These are phyloP conservation scores for Taphrina populina DNA, from an alignment of 1,139 yeast genomes.

Conservation along the genomic window DNA sequence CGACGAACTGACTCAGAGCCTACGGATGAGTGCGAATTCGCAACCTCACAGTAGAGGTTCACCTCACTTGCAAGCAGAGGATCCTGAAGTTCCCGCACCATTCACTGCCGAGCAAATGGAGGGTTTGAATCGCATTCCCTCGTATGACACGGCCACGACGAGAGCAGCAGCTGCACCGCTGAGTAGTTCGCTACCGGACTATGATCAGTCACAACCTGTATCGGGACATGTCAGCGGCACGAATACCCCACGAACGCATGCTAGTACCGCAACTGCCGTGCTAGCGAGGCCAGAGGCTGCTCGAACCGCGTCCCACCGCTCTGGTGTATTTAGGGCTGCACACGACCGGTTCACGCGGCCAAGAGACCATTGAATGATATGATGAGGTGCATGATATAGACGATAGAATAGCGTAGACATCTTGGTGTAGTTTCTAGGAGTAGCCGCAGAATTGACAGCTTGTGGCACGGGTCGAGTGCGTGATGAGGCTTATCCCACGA, in stretches of 20 bases:
- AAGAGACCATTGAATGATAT: constrained; percentile 16
- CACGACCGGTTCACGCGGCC: constrained; percentile 31
- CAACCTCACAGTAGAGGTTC: constrained; percentile 8
- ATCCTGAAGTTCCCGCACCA: constrained; percentile 14
- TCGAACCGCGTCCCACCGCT: constrained; percentile 22
- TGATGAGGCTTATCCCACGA: too few relatives aligned
- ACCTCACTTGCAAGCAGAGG: constrained; percentile 7
- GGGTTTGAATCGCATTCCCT: constrained; percentile 19
- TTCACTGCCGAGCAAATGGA: constrained; percentile 24
- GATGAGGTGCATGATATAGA: too few relatives aligned
- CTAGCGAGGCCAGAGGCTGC: constrained; percentile 31
- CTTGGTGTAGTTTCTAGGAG: too few relatives aligned
- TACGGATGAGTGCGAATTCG: background rate
- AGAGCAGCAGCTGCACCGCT: constrained; percentile 31
- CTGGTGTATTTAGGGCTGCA: constrained; percentile 26
- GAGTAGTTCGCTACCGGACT: constrained; percentile 22
- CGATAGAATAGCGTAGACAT: too few relatives aligned
- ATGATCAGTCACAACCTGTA: constrained; percentile 8
- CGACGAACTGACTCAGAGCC: constrained; percentile 16
- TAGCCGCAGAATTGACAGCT: too few relatives aligned
- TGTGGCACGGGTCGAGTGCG: too few relatives aligned
- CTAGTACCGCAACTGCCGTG: background rate
- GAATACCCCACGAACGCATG: constrained; percentile 11
- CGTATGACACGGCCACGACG: constrained; percentile 28
- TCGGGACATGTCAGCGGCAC: constrained; percentile 20